Evolutionary conservation across 768 basidiomycete species (phyloP), one percentile per base, ranked within the genome.

Genomic region (Boletus subparvulus): DNA sequence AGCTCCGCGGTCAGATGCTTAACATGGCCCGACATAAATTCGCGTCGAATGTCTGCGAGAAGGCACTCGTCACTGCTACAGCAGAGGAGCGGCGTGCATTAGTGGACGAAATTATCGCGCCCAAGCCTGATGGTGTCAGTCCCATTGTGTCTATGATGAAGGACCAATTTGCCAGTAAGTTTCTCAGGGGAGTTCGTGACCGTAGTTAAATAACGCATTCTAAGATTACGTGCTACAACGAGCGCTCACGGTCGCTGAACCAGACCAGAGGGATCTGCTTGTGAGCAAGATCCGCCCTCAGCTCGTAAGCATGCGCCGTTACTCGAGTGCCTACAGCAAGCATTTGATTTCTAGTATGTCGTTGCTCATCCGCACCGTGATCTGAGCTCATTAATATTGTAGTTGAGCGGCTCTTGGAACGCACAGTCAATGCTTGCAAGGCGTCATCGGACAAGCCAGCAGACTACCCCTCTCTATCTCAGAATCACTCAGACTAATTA

Each of bases 41-140:
- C 66, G 94, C 93, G 6, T 97, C 94, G 6, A 98, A 99, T 66
- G 96, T 98, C 19, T 90, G 89, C 70, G 95, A 96, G 74, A 94
- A 93, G 72, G 93, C 92, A 6, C 79, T 96, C 36, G 70, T 85
- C 30, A 84, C 79, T 35, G 84, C 89, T 1, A 81, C 84, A 52
- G 35, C 78, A 0, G 85, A 87, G 11, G 86, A 80, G 58, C 86
- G 92, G 44, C 81, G 80, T 10, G 69, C 73, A 36, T 75, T 98
- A 42, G 84, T 98, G 56, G 85, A 92, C 28, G 95, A 97, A 71
- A 84, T 98, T 54, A 82, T 96, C 75, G 70, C 75, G 3, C 74
- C 80, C 13, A 81, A 80, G 59, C 75, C 78, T 30, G 87, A 92
- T 60, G 88, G 88, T 5, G 75, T 83, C 48, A 87, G 80, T 80